Percentiles rank a stretch among this genome's conserved stretches.
Evolutionary conservation across 1,284 basidiomycete genomes (phyloP).

Genomic region (Tremellales sp.): DNA sequence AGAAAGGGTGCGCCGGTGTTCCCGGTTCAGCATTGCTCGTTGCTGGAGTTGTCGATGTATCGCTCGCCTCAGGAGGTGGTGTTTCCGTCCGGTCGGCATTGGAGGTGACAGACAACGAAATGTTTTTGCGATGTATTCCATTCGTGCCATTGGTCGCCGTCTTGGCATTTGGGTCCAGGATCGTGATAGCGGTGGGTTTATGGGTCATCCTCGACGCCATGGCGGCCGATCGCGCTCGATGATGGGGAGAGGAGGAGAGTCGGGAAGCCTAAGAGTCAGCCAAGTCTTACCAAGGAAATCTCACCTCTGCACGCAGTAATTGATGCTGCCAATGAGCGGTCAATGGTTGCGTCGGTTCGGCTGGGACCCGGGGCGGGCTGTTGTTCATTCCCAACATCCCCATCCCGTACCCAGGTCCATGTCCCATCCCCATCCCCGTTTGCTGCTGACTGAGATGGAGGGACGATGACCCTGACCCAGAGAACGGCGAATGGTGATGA

Average conservation of each 20-base stretch:
- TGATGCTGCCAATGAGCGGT: constrained; percentile 50
- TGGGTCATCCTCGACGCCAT: constrained; percentile 54
- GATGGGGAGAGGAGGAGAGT: constrained; percentile 54
- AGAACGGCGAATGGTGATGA: constrained; percentile 13
- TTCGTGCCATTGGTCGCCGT: constrained; percentile 38
- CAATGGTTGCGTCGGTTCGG: constrained; percentile 35
- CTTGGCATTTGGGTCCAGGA: constrained; percentile 49
- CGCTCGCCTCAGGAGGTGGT: constrained; percentile 20
- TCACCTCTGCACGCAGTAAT: constrained; percentile 41
- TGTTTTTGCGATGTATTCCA: constrained; percentile 48
- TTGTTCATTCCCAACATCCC: constrained; percentile 14
- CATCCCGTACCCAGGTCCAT: constrained; percentile 10
- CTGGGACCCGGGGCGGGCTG: constrained; percentile 37
- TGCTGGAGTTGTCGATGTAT: constrained; percentile 17
- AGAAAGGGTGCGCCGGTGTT: constrained; percentile 30
- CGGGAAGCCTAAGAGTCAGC: constrained; percentile 50
- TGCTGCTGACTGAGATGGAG: too few species aligned
- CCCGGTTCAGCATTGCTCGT: constrained; percentile 31
- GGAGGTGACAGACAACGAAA: constrained; percentile 29
- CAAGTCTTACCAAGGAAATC: constrained; percentile 3
- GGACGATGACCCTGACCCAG: not conserved
- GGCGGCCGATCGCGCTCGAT: constrained; percentile 56
- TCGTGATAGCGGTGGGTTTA: constrained; percentile 50
- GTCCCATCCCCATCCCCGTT: constrained; percentile 21
- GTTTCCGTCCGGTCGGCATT: constrained; percentile 24